Base-by-base conservation (phyloP, 1,284 basidiomycete genomes). In the Cryptococcus maquisensis region DNA sequence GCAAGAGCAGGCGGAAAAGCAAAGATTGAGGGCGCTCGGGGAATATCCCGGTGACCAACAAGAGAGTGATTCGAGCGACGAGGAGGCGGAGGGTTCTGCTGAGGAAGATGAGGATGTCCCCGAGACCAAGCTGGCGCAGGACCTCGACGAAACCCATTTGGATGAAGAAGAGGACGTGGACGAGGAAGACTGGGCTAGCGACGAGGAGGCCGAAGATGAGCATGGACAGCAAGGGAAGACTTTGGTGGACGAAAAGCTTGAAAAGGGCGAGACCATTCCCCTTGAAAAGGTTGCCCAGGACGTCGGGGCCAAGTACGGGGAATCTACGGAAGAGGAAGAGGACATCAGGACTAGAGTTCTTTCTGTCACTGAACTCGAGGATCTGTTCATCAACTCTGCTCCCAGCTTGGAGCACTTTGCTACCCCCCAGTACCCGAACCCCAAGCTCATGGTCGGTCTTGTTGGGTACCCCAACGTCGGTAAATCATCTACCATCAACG, bases 301-400 rank as follows among this genome's bases (percentile, higher is more conserved):
- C 15, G 80, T 70, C 20, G 52, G 47, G 4, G 53, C 49, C 13
- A 52, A 54, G 40, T 43, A 42, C n/a, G 49, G 52, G 9, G 40
- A 47, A 32, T 41, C 52, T 3, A 36, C 32, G n/a, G 39, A 54
- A 20, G 78, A 79, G 21, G 77, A 74, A 12, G 79, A 82, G 62
- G 86, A 88, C 73, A 81, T 84, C 20, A 81, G 92, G 60, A 86
- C 86, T 0, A 83, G 83, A 62, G 87, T 99, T 2, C 78, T 98
- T 13, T 86, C 86, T 10, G 94, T 97, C 0, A 76, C 87, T 36
- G 92, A 98, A 73, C 81, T 99, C 16, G 95, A 98, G 73, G 85
- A 86, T 51, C 79, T 97, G 23, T 96, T 98, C 71, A 63, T 85
- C 47, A 80, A 78, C 48, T 79, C 82, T 47, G 90, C 95, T 0